Percentiles rank a stretch among this genome's conserved stretches.
Conservation (phyloP, 495 filamentous ascomycete species). For the Lophiostoma macrostomum region DNA sequence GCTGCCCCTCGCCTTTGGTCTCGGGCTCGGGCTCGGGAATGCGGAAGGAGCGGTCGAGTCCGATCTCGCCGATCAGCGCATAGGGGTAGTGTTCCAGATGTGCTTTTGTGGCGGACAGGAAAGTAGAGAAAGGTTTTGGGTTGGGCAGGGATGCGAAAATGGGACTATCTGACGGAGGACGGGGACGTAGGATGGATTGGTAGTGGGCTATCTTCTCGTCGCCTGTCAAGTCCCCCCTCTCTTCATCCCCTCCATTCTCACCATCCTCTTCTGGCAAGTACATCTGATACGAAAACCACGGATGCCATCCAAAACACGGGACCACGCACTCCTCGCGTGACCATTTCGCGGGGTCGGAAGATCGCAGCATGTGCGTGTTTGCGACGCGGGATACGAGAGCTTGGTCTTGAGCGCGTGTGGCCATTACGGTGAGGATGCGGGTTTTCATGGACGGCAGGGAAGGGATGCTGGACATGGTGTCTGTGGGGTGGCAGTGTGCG, state of each 20-base stretch:
- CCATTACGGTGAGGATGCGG: conserved; percentile 78
- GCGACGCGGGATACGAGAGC: conserved; percentile 72
- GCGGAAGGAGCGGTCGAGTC: conserved; percentile 80
- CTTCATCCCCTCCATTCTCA: conserved; percentile 37
- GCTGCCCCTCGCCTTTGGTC: conserved; percentile 48
- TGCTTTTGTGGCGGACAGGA: conserved; percentile 61
- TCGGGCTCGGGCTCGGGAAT: conserved; percentile 71
- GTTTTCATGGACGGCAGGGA: conserved; percentile 74
- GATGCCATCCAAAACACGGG: conserved; percentile 96
- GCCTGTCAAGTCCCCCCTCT: conserved; percentile 36
- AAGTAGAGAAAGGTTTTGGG: conserved; percentile 64
- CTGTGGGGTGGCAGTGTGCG: conserved; percentile 97
- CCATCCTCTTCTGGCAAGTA: conserved; percentile 53
- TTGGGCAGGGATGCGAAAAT: conserved; percentile 69
- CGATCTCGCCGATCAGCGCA: conserved; percentile 84
- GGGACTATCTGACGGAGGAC: conserved; percentile 60
- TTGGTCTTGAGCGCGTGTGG: conserved; percentile 84
- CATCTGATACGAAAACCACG: conserved; percentile 94
- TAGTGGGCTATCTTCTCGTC: conserved; percentile 69
- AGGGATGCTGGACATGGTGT: conserved; percentile 73
- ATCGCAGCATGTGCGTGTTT: conserved; percentile 43
- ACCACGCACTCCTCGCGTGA: conserved; percentile 49
- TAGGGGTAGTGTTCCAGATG: conserved; percentile 62
- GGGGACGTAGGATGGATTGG: conserved; percentile 32
- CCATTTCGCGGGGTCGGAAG: conserved; percentile 4